Evolutionary conservation across 140 eudicot genomes (phyloP), one percentile per base, ranked within the genome.

Genomic region (Oenanthe javanica): DNA sequence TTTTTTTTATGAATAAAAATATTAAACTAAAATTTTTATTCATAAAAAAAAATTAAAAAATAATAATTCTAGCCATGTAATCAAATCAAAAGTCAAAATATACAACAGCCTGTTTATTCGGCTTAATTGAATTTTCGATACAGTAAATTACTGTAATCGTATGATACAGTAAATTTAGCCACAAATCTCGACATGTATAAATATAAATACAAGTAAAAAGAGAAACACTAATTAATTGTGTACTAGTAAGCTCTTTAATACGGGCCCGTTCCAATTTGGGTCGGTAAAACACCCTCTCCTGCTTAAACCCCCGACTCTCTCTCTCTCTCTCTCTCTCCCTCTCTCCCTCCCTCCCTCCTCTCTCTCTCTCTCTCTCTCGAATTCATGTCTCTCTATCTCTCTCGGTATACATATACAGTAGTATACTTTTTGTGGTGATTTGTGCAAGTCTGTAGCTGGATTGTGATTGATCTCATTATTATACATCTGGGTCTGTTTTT

Each of bases 181-280:
- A 7, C n/a, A 54, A 54, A 15, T 16, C 2, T 16, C n/a, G 8
- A 21, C 0, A 21, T 6, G 1, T 2, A 61, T 9, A 2, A 2
- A 51, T 51, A 47, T 47, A 47, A 47, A 47, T 36, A 36, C 31
- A 31, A 31, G 31, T 36, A 36, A 1, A 36, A 36, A 36, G 40
- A 36, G 40, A 36, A 36, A 36, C 40, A 36, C 40, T 36, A 36
- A 54, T 23, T 21, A 21, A 21, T 59, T 59, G 9, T 7, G 59
- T 2, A 12, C 16, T 50, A 11, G 54, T 57, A 6, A 23, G 2
- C 13, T 61, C 38, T 61, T 61, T 61, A 61, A 61, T 67, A 67
- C 42, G 73, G 73, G 73, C 76, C 49, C 76, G 76, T 71, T 42
- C 76, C 49, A 38, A 5, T 38, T 71, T 67, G 76, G 76, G 76